Conservation (phyloP, 202 grass and related monocot species). For the Elaeis oleifera region DNA sequence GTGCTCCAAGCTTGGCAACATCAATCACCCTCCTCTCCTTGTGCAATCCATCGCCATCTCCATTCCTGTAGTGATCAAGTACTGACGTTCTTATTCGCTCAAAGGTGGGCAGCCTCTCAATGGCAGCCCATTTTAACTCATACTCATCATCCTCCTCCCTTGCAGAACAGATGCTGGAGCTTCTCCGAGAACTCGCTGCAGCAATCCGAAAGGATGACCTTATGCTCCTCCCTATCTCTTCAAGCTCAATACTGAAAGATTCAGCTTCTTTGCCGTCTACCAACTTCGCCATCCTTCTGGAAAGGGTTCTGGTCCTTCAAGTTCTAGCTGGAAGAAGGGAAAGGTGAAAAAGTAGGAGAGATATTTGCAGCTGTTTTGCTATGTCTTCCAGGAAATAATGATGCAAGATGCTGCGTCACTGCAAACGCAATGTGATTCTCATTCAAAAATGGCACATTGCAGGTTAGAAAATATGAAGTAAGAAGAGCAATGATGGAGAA, state of each 20-base stretch:
- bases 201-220: conserved; percentile 4
- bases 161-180: background rate
- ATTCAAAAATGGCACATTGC: too few species aligned
- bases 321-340: too few species aligned
- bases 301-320: too few species aligned
- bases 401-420: too few species aligned
- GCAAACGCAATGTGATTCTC: too few species aligned
- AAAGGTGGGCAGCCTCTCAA: conserved; percentile 48
- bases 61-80: background rate
- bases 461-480: too few species aligned
- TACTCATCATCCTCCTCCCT: conserved; percentile 7
- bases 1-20: conserved; percentile 27
- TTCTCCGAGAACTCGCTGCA: conserved; percentile 13
- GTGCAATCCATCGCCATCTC: background rate
- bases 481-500: too few species aligned
- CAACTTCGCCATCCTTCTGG: background rate
- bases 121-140: conserved; percentile 44
- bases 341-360: too few species aligned
- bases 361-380: too few species aligned
- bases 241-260: background rate
- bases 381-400: too few species aligned
- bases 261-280: conserved; percentile 4
- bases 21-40: conserved; percentile 30
- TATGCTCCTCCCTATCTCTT: conserved; percentile 4
- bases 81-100: conserved; percentile 38